A percentile compares a stretch with the other conserved stretches of the same genome.
These are phyloP conservation scores for Nosema muscidifuracis DNA, from an alignment of 371 early-diverging fungal species.

Conservation along the genomic window DNA sequence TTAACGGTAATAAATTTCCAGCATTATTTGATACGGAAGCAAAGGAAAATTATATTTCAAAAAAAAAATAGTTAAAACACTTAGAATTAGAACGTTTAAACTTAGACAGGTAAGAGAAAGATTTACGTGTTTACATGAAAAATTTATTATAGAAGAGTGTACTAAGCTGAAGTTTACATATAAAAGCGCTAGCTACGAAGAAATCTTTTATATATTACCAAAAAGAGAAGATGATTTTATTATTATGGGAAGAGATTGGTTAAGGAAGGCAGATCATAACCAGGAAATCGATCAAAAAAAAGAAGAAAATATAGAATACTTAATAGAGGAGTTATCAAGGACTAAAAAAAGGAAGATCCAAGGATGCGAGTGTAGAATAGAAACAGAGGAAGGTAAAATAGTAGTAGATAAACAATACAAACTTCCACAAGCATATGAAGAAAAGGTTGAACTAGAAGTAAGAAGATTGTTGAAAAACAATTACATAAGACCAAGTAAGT, in stretches of 20 bases:
- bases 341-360: background rate
- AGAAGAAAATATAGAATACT: background rate
- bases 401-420: background rate
- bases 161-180: background rate
- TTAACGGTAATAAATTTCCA: background rate
- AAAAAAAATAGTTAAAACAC: background rate
- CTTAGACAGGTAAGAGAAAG: too few species aligned
- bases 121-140: background rate
- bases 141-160: background rate
- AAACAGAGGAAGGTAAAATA: background rate
- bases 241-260: constrained; percentile 3
- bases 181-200: background rate
- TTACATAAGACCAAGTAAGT: constrained; percentile 28
- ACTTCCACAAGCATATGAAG: background rate
- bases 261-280: background rate
- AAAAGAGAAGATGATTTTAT: background rate
- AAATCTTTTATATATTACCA: constrained; percentile 4
- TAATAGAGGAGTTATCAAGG: background rate
- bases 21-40: background rate
- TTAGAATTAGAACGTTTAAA: background rate
- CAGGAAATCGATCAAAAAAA: background rate
- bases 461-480: background rate
- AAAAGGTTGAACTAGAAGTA: background rate
- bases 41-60: background rate
- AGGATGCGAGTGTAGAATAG: background rate